A percentile compares a stretch with the other conserved stretches of the same genome.
These are phyloP conservation scores for Fraxinus sp. DNA, from an alignment of 305 asterid genomes.

Conservation along the genomic window DNA sequence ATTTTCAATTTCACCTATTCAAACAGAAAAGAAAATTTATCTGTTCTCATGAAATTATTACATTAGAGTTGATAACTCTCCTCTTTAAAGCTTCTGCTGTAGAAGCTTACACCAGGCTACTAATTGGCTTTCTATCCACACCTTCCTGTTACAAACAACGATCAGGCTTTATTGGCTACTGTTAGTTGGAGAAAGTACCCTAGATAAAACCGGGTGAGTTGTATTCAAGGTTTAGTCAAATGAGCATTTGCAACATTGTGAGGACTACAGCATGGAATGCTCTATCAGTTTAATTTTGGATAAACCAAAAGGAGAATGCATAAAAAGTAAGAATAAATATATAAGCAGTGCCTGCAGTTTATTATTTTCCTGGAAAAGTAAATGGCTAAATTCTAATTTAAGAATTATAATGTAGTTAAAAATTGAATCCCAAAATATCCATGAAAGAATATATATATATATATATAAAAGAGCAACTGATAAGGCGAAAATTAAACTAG, in stretches of 20 bases:
- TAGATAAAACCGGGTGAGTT: neutral
- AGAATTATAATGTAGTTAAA: neutral
- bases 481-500: neutral
- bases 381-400: neutral
- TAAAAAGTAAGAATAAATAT: neutral
- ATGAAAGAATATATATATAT: neutral
- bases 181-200: neutral
- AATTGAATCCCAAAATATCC: neutral
- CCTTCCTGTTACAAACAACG: neutral
- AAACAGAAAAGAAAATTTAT: neutral
- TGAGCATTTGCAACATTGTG: neutral
- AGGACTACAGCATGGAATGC: neutral
- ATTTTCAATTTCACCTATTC: neutral
- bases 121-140: neutral
- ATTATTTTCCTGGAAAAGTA: neutral
- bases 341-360: neutral
- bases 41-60: neutral
- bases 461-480: neutral
- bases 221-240: neutral
- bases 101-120: neutral
- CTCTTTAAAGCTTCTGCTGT: neutral
- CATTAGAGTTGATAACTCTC: neutral
- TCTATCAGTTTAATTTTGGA: neutral
- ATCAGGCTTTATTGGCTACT: neutral
- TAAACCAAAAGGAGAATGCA: neutral